Base-by-base conservation (phyloP, 2,329 filamentous ascomycete species). In the Diplocarpon mali region DNA sequence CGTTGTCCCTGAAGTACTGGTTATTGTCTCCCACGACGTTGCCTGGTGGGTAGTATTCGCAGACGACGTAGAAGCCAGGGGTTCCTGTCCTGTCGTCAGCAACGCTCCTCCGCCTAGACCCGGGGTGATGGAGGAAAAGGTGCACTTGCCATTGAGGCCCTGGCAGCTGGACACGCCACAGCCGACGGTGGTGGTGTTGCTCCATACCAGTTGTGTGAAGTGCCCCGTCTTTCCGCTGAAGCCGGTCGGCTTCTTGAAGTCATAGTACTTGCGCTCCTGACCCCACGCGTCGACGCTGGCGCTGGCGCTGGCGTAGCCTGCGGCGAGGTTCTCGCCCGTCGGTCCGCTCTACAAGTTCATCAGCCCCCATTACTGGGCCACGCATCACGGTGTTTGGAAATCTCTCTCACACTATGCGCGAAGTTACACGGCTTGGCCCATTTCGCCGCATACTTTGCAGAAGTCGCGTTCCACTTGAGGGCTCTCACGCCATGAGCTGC, bases 121-220 rank as follows among this genome's bases (percentile, higher is more conserved):
- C 20, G 20, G 20, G n/a, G 20, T 24, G 20, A 24, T 24, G 4
- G 20, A 24, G 20, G 20, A 7, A 7, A 24, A 7, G 7, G 20
- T 24, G 7, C 20, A 46, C 47, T 28, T 60, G 40, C 70, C 50
- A 52, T 64, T 45, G 62, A 63, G 17, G 60, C 62, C 64, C 38
- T 64, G 60, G 46, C 70, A 73, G 50, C 66, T 54, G 13, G 62
- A 48, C 15, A 54, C 36, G 2, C 53, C 73, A 52, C 73, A 86
- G 0, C 79, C 78, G 1, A 82, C 71, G 29, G 68, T 65, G 6
- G 65, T 76, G 1, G 78, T 83, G 17, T 66, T 62, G 60, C 72
- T 76, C 82, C 83, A 86, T 5, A 86, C 80, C 6, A 86, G 62
- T 66, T 85, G 81, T 1, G 81, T 83, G 54, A 86, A 86, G 59